Conservation (phyloP, 768 basidiomycete species). For the Roridomyces roridus region DNA sequence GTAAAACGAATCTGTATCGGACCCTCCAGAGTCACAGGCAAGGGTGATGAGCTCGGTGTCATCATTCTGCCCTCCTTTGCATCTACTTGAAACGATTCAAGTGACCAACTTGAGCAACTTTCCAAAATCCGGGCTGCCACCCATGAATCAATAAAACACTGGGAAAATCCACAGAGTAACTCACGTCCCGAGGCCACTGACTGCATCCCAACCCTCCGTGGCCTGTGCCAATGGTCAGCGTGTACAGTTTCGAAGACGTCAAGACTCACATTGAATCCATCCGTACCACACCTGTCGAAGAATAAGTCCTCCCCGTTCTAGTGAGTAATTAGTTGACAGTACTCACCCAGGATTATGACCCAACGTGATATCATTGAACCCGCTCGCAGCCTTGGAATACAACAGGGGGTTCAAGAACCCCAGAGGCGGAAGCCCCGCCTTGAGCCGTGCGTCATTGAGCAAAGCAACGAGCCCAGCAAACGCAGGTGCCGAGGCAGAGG, state of each 20-base stretch:
- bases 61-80: too few relatives aligned
- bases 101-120: constrained; percentile 47
- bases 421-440: constrained; percentile 47
- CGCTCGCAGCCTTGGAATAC: constrained; percentile 46
- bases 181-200: constrained; percentile 57
- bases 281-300: constrained; percentile 59
- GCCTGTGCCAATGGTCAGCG: constrained; percentile 35
- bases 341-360: constrained; percentile 52
- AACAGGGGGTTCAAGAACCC: constrained; percentile 73
- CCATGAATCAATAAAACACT: background rate
- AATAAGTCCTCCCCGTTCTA: too few relatives aligned
- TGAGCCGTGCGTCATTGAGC: constrained; percentile 63
- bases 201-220: constrained; percentile 61
- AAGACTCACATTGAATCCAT: constrained; percentile 64
- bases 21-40: too few relatives aligned
- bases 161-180: background rate
- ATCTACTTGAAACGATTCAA: too few relatives aligned
- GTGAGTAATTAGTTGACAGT: background rate
- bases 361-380: constrained; percentile 61
- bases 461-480: constrained; percentile 62
- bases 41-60: too few relatives aligned
- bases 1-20: too few relatives aligned
- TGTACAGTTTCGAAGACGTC: background rate
- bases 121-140: constrained; percentile 53
- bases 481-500: constrained; percentile 34